A percentile compares a stretch with the other conserved stretches of the same genome.
phyloP scores from a whole-genome alignment of 345 rosid genomes.

The Eucalyptus marginata region DNA sequence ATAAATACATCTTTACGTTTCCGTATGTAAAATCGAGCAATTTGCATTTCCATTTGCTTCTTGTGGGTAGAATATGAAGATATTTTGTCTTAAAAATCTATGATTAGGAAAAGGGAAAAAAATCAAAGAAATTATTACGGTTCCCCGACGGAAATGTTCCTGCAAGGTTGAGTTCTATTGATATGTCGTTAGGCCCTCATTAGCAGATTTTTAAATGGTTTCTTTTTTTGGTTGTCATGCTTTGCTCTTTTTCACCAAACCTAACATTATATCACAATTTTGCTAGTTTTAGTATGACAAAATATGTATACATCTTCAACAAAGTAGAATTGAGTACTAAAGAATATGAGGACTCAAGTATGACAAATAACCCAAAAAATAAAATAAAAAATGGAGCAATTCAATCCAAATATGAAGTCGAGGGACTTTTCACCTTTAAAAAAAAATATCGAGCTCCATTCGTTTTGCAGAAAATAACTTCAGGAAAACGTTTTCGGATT shows the following conservation, averaged over 20 bases:
- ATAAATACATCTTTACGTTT: not conserved
- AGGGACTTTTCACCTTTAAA: not conserved
- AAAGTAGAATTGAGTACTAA: not conserved
- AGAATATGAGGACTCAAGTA: not conserved
- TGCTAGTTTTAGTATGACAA: not conserved
- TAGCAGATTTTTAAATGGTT: not conserved
- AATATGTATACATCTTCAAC: not conserved
- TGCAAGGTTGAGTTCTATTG: not conserved
- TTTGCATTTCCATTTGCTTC: not conserved
- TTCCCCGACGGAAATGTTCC: not conserved
- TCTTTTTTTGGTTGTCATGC: not conserved
- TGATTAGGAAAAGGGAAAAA: not conserved
- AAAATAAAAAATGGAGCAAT: not conserved
- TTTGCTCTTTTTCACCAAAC: not conserved
- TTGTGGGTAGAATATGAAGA: not conserved
- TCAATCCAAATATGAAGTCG: not conserved
- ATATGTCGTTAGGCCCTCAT: not conserved
- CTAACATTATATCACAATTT: not conserved
- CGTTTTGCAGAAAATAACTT: no score
- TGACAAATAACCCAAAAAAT: not conserved
- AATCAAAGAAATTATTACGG: not conserved
- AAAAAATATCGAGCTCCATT: no score
- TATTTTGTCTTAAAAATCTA: not conserved
- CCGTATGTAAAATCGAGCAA: not conserved
- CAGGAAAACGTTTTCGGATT: fast-evolving